Percentiles rank a stretch among this genome's conserved stretches.
These are phyloP conservation scores for Elsinoe perseae DNA, from an alignment of 2,329 filamentous ascomycete species.

Conservation along the genomic window DNA sequence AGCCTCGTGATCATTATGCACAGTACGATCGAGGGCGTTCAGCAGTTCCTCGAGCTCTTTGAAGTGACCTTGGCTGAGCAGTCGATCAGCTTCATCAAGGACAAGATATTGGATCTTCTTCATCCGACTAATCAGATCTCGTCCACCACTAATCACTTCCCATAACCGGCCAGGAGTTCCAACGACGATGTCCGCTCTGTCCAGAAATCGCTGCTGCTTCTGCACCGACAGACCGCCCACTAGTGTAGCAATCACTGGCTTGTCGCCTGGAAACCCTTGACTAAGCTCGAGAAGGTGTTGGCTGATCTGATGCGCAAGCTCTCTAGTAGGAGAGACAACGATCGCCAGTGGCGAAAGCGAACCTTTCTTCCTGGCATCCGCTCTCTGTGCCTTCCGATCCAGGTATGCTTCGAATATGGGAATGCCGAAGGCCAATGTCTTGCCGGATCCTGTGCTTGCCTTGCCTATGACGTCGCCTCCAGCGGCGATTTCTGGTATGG, in stretches of 20 bases:
- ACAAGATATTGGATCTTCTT: slow-evolving; percentile 73
- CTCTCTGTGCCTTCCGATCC: slow-evolving; percentile 34
- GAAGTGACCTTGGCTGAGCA: slow-evolving; percentile 89
- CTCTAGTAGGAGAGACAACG: slow-evolving; percentile 83
- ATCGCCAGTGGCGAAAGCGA: slow-evolving; percentile 51
- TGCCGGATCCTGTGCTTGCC: slow-evolving; percentile 91
- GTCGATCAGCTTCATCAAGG: slow-evolving; percentile 85
- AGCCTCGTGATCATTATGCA: slow-evolving; percentile 27
- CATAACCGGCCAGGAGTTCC: slow-evolving; percentile 87
- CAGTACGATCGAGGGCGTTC: slow-evolving; percentile 60
- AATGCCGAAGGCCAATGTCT: slow-evolving; percentile 90
- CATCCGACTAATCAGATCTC: slow-evolving; percentile 61
- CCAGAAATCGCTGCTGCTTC: slow-evolving; percentile 82
- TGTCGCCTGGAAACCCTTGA: slow-evolving; percentile 53
- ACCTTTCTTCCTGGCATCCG: slow-evolving; percentile 23
- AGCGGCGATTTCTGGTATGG: slow-evolving; percentile 73
- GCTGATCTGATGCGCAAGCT: slow-evolving; percentile 84
- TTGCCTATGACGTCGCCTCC: slow-evolving; percentile 93
- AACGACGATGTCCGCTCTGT: slow-evolving; percentile 76
- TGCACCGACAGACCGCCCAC: slow-evolving; percentile 90
- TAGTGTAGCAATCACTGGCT: slow-evolving; percentile 64
- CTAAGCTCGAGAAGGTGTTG: slow-evolving; percentile 74
- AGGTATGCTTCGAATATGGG: slow-evolving; percentile 85
- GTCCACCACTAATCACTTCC: slow-evolving; percentile 79
- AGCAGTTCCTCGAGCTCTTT: slow-evolving; percentile 89